Percentiles rank a stretch among this genome's conserved stretches.
These are phyloP conservation scores for Umbelopsis sp. DNA, from an alignment of 192 early-diverging fungal genomes.

Conservation along the genomic window DNA sequence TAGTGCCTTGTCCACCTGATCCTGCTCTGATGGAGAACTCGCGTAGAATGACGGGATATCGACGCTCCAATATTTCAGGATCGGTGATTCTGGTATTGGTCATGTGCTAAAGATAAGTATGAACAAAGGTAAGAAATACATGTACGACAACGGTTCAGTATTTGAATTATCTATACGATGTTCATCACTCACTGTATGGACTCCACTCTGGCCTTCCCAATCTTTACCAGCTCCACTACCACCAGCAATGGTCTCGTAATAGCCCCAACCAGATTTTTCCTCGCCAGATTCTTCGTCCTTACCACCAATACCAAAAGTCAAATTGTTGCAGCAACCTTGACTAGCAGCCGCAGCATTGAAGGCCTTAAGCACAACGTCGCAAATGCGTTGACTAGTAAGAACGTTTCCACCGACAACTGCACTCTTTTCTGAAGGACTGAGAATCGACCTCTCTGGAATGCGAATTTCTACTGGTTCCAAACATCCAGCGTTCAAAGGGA, in stretches of 20 bases:
- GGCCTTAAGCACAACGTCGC: conserved; percentile 89
- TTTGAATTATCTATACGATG: background rate
- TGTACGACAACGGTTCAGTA: too few relatives aligned
- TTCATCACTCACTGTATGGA: conserved; percentile 35
- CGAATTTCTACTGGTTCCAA: conserved; percentile 79
- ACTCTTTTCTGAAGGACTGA: conserved; percentile 77
- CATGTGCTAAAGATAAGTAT: conserved; percentile 65
- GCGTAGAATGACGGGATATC: conserved; percentile 88
- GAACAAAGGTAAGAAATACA: conserved; percentile 2
- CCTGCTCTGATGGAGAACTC: conserved; percentile 75
- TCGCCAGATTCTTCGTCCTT: conserved; percentile 53
- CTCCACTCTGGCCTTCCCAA: conserved; percentile 81
- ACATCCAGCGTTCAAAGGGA: conserved; percentile 96
- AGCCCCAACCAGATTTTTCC: conserved; percentile 81
- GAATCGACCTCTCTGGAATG: conserved; percentile 80
- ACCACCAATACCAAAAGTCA: conserved; percentile 86
- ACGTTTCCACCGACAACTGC: conserved; percentile 99
- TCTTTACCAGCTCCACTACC: conserved; percentile 82
- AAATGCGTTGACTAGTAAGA: conserved; percentile 88
- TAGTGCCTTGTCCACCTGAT: conserved; percentile 79
- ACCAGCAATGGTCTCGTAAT: conserved; percentile 95
- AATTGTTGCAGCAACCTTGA: conserved; percentile 95
- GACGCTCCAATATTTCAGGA: conserved; percentile 90
- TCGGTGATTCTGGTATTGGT: conserved; percentile 98
- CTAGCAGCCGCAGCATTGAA: conserved; percentile 90